Percentiles rank a stretch among this genome's conserved stretches.
These are phyloP conservation scores for Aspergillus tamarii DNA, from an alignment of 2,329 filamentous ascomycete genomes.

Conservation along the genomic window DNA sequence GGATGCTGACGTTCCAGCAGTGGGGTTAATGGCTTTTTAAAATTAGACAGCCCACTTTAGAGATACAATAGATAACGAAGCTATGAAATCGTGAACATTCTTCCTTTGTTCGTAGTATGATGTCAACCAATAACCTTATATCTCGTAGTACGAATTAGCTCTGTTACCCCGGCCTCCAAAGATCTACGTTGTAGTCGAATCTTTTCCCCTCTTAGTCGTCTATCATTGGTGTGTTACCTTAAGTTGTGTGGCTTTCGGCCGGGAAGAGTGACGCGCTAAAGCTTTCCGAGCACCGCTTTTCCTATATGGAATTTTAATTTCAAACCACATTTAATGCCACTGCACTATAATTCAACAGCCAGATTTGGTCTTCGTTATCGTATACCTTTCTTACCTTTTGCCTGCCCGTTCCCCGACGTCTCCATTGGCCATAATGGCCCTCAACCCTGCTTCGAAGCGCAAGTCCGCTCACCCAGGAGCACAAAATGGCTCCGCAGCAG, in stretches of 20 bases:
- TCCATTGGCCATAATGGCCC: constrained; percentile 34
- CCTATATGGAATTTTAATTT: constrained; percentile 6
- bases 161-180: constrained; percentile 17
- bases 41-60: constrained; percentile 26
- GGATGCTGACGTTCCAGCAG: constrained; percentile 18
- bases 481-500: constrained; percentile 29
- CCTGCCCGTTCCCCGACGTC: background rate
- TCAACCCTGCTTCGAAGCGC: constrained; percentile 35
- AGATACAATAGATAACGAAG: constrained; percentile 29
- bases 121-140: constrained; percentile 12
- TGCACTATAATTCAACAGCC: background rate
- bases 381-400: background rate
- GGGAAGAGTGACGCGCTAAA: constrained; percentile 28
- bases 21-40: constrained; percentile 23
- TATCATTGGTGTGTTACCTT: constrained; percentile 19
- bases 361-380: background rate
- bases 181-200: constrained; percentile 14
- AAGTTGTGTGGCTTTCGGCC: constrained; percentile 18
- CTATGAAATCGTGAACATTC: constrained; percentile 21
- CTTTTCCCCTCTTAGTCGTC: background rate
- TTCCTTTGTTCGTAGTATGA: constrained; percentile 5
- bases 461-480: constrained; percentile 29
- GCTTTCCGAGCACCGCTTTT: constrained; percentile 13
- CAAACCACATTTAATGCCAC: background rate
- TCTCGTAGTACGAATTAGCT: constrained; percentile 10